Conservation (phyloP, 805 yeast species). For the Candida palmyrensis region DNA sequence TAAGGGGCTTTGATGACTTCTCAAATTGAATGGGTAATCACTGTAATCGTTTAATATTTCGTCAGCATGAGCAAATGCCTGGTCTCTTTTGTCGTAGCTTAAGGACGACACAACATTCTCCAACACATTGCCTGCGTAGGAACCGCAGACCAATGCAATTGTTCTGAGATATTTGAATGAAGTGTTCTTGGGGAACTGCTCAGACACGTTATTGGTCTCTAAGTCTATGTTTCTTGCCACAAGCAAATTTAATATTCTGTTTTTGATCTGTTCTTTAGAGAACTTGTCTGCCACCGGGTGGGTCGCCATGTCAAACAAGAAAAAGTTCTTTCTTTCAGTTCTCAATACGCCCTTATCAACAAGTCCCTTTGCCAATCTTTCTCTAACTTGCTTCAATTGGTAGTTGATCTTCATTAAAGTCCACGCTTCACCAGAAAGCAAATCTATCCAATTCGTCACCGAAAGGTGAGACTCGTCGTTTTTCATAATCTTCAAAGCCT, state of each 20-base stretch:
- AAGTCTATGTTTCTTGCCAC: slow-evolving; percentile 63
- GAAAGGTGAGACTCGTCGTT: slow-evolving; percentile 72
- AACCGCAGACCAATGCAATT: slow-evolving; percentile 76
- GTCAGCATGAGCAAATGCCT: slow-evolving; percentile 91
- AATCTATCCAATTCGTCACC: slow-evolving; percentile 89
- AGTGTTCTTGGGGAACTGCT: slow-evolving; percentile 63
- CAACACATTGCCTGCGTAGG: slow-evolving; percentile 93
- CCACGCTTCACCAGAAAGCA: slow-evolving; percentile 96
- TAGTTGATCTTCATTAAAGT: slow-evolving; percentile 89
- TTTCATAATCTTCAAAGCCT: slow-evolving; percentile 86
- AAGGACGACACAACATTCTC: slow-evolving; percentile 79
- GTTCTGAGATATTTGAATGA: slow-evolving; percentile 72
- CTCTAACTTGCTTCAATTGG: slow-evolving; percentile 96
- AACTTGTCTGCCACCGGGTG: slow-evolving; percentile 89
- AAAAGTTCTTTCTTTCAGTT: slow-evolving; percentile 92
- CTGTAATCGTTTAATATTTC: slow-evolving; percentile 78
- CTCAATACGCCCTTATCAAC: slow-evolving; percentile 96
- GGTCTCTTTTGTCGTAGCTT: slow-evolving; percentile 84
- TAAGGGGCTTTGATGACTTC: slow-evolving; percentile 48
- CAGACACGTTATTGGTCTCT: slow-evolving; percentile 37
- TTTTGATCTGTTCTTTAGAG: slow-evolving; percentile 76
- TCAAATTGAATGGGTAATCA: slow-evolving; percentile 72
- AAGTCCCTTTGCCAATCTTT: slow-evolving; percentile 90
- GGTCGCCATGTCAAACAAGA: slow-evolving; percentile 96
- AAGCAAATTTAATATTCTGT: slow-evolving; percentile 65